phyloP scores from a whole-genome alignment of 2,329 filamentous ascomycete species.

The Penicillium sp. region DNA sequence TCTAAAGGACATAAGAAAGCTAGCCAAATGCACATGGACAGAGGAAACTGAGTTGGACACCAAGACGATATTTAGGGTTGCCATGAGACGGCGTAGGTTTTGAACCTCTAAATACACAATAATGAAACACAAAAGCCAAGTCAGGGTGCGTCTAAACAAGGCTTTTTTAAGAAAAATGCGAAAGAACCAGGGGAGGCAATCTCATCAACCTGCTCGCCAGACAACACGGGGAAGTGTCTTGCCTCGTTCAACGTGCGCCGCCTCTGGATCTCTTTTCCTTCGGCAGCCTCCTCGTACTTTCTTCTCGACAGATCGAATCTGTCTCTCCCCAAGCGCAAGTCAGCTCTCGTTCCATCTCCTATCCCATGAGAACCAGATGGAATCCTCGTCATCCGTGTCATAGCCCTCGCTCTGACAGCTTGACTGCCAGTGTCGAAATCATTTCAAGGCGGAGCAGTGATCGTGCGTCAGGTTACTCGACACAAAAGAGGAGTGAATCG shows the following conservation, averaged over 20 bases:
- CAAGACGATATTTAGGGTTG: constrained; percentile 28
- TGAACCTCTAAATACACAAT: constrained; percentile 38
- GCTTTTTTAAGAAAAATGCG: constrained; percentile 18
- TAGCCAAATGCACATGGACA: not conserved
- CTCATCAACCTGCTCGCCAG: constrained; percentile 22
- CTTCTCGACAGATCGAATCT: not conserved
- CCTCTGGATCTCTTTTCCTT: not conserved
- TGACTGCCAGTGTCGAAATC: too few relatives aligned
- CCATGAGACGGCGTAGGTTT: constrained; percentile 31
- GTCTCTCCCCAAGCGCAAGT: not conserved
- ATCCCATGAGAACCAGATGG: too few relatives aligned
- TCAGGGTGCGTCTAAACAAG: constrained; percentile 19
- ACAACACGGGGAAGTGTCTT: constrained; percentile 2
- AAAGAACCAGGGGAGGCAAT: constrained; percentile 11
- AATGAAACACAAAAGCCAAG: constrained; percentile 32
- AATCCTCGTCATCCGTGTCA: too few relatives aligned
- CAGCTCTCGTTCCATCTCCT: not conserved
- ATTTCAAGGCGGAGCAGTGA: too few relatives aligned
- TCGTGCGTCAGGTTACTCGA: too few relatives aligned
- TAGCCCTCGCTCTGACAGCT: too few relatives aligned
- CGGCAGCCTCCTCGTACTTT: not conserved
- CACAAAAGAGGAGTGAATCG: too few relatives aligned
- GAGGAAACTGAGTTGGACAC: constrained; percentile 25
- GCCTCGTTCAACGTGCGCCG: not conserved
- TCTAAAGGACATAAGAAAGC: too few relatives aligned